Percentiles rank a stretch among this genome's conserved stretches.
These are phyloP conservation scores for Trametes maxima DNA, from an alignment of 768 basidiomycete species.

Conservation along the genomic window DNA sequence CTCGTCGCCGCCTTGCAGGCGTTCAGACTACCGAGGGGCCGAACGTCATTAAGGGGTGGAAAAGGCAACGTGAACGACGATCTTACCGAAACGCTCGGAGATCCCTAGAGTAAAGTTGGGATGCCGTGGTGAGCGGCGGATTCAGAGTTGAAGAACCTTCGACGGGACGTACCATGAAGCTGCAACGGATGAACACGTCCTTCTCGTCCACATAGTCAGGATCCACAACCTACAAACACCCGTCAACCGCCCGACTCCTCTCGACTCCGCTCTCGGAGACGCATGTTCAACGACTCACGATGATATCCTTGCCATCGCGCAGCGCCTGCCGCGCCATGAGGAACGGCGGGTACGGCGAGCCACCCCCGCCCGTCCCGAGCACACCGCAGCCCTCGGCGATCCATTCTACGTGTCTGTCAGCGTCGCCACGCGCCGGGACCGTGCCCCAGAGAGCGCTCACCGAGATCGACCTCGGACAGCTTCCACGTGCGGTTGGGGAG, in stretches of 20 bases:
- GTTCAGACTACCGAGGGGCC: constrained; percentile 22
- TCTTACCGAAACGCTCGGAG: constrained; percentile 32
- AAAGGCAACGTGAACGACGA: background rate
- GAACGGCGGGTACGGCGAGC: constrained; percentile 55
- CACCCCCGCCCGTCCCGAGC: constrained; percentile 66
- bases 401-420: constrained; percentile 55
- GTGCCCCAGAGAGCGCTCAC: constrained; percentile 42
- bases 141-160: background rate
- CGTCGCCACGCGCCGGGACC: constrained; percentile 18
- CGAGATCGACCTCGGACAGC: constrained; percentile 34
- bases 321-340: constrained; percentile 55
- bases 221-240: constrained; percentile 26
- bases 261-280: background rate
- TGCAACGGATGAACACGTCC: constrained; percentile 34
- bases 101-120: constrained; percentile 19
- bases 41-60: background rate
- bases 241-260: background rate
- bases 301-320: constrained; percentile 42
- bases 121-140: background rate
- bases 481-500: constrained; percentile 22
- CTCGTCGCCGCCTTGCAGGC: constrained; percentile 31
- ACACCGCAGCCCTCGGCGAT: constrained; percentile 66
- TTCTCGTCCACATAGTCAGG: constrained; percentile 45
- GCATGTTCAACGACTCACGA: constrained; percentile 14
- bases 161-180: constrained; percentile 28